phyloP scores from a whole-genome alignment of 495 filamentous ascomycete species.

The Aspergillus ostianus region DNA sequence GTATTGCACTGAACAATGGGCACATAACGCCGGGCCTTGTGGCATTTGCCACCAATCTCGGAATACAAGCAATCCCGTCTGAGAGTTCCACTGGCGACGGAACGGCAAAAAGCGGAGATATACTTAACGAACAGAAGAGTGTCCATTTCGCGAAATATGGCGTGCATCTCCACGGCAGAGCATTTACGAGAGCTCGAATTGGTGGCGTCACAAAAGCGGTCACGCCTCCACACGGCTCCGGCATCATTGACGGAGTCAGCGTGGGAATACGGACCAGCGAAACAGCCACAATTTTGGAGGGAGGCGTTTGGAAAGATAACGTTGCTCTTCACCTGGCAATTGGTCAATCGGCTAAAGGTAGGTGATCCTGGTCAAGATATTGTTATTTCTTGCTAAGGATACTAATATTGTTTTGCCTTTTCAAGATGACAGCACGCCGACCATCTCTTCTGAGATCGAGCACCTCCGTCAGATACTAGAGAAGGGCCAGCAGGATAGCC shows the following conservation, averaged over 20 bases:
- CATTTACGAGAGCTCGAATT: constrained; percentile 40
- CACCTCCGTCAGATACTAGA: not conserved
- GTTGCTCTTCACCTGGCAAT: constrained; percentile 45
- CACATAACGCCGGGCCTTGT: constrained; percentile 56
- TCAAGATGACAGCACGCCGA: not conserved
- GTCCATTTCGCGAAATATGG: constrained; percentile 49
- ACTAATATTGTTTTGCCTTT: not conserved
- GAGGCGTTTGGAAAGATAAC: constrained; percentile 38
- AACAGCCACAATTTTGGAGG: constrained; percentile 37
- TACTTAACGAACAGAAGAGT: constrained; percentile 22
- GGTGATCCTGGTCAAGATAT: too few relatives aligned
- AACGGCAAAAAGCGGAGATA: not conserved
- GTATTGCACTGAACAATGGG: constrained; percentile 51
- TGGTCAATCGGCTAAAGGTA: constrained; percentile 29
- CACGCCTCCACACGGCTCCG: constrained; percentile 35
- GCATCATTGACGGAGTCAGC: constrained; percentile 45
- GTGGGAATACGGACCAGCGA: constrained; percentile 42
- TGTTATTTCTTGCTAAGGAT: too few relatives aligned
- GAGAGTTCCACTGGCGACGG: constrained; percentile 50
- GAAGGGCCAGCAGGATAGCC: not conserved
- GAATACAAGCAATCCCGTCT: constrained; percentile 55
- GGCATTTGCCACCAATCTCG: constrained; percentile 50
- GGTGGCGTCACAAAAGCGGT: constrained; percentile 52
- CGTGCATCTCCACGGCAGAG: constrained; percentile 44
- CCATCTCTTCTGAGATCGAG: not conserved